A percentile compares a stretch with the other conserved stretches of the same genome.
These are phyloP conservation scores for Pyrus betulifolia DNA, from an alignment of 306 rosid genomes.

Conservation along the genomic window DNA sequence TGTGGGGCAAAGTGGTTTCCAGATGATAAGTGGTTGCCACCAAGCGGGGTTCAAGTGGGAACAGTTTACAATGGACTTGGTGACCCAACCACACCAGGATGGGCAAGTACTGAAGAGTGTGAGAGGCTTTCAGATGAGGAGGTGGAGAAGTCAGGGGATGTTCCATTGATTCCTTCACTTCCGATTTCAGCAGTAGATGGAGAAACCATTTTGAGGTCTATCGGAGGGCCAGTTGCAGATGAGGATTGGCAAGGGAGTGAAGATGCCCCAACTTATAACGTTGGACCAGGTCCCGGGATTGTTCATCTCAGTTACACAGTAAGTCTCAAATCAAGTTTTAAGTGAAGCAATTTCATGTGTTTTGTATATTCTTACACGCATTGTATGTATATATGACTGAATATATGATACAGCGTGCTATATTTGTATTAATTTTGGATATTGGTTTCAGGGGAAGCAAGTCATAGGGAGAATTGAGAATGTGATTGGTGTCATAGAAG, in stretches of 20 bases:
- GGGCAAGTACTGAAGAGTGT: conserved; percentile 48
- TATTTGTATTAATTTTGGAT: background rate
- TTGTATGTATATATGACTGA: background rate
- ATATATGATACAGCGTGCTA: background rate
- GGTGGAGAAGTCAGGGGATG: conserved; percentile 40
- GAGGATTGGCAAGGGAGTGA: conserved; percentile 71
- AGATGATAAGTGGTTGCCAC: conserved; percentile 59
- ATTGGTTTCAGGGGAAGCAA: conserved; percentile 44
- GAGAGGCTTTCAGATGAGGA: conserved; percentile 48
- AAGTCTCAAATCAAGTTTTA: conserved; percentile 4
- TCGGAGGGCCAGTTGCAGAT: conserved; percentile 50
- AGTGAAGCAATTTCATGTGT: background rate
- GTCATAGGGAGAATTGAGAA: conserved; percentile 48
- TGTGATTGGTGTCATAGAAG: conserved; percentile 62
- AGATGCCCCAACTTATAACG: conserved; percentile 41
- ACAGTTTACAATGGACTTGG: conserved; percentile 42
- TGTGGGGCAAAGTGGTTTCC: conserved; percentile 48
- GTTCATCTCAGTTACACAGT: conserved; percentile 49
- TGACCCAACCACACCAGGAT: conserved; percentile 72
- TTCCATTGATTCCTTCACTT: conserved; percentile 64
- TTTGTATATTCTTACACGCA: background rate
- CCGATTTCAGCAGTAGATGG: conserved; percentile 56
- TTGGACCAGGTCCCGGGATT: conserved; percentile 78
- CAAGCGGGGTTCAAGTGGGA: conserved; percentile 74
- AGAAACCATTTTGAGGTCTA: conserved; percentile 39